Evolutionary conservation across 257 asterid genomes (phyloP), one percentile per base, ranked within the genome.

Genomic region (Knoxia roxburghii): DNA sequence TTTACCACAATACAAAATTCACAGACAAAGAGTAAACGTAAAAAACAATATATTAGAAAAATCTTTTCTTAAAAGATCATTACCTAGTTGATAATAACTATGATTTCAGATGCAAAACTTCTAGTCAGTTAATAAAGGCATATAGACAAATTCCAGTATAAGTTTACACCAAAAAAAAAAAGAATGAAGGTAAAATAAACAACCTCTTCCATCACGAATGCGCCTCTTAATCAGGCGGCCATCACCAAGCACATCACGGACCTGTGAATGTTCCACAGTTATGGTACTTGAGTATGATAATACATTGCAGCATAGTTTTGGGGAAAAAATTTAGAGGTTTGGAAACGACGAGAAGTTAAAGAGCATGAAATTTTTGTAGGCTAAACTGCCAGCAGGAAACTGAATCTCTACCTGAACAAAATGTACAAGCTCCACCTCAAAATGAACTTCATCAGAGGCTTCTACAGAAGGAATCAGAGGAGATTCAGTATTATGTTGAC

Each of bases 181-280:
- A 30, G 32, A 8, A 13, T 21, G 53, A 23, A 46, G 18, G 12
- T 39, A 70, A 17, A 40, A 26, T 4, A 40, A 21, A 33, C 26
- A 45, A 87, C 99, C 99, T 86, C 95, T 84, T 80, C 99, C 99
- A 80, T 93, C 95, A 70, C 67, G 88, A 73, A 88, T 53, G 45
- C 96, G 96, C 23, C 97, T 89, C 81, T 93, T 93, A 61, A 93
- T 90, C 45, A 93, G 77, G 64, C 99, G 95, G 61, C 99, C 99
- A 82, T 93, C 99, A 21, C 99, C 99, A 71, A 93, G 97, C 80
- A 93, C 95, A 78, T 90, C 97, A 0, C 97, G 94, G 61, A 93
- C 99, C 97, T 93, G 85, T 35, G 61, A 67, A 65, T 75, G 64
- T 53, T 51, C 72, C 50, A n/a, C 50, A 72, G 63, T 67, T 65